Evolutionary conservation across 108 stramenopile genomes (phyloP).

Genomic region (Poteriospumella lacustris): DNA sequence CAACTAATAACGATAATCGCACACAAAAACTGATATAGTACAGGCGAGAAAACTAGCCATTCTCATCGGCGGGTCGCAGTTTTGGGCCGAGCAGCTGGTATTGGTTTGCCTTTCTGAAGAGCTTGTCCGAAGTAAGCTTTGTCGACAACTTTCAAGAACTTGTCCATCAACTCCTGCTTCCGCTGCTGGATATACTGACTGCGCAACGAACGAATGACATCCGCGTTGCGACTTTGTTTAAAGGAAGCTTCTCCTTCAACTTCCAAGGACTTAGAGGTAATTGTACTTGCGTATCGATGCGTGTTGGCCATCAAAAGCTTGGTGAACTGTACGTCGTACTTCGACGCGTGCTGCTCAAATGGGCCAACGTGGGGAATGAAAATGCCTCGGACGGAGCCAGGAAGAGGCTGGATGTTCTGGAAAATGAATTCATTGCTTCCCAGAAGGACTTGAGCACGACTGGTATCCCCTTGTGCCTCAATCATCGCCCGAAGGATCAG

Average conservation of each 20-base stretch:
- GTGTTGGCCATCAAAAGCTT: too few relatives aligned
- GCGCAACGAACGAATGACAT: neutral
- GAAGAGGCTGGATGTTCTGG: neutral
- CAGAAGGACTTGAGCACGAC: neutral
- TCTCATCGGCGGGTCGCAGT: too few relatives aligned
- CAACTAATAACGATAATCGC: too few relatives aligned
- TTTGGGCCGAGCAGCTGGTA: too few relatives aligned
- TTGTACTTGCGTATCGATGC: too few relatives aligned
- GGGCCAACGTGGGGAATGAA: neutral
- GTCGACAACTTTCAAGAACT: neutral
- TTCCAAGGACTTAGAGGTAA: too few relatives aligned
- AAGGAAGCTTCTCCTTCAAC: too few relatives aligned
- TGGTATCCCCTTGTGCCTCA: neutral
- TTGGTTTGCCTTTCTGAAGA: too few relatives aligned
- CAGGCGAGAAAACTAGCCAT: too few relatives aligned
- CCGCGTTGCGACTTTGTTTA: neutral
- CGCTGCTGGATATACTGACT: neutral
- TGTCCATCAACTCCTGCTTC: neutral
- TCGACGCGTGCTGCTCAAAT: too few relatives aligned
- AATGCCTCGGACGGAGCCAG: neutral
- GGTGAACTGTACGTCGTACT: too few relatives aligned
- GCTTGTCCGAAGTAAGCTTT: neutral
- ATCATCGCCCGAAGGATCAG: neutral
- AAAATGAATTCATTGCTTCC: neutral
- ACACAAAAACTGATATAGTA: too few relatives aligned